Evolutionary conservation across 2,329 filamentous ascomycete species (phyloP).

Genomic region (Diaporthe sp.): DNA sequence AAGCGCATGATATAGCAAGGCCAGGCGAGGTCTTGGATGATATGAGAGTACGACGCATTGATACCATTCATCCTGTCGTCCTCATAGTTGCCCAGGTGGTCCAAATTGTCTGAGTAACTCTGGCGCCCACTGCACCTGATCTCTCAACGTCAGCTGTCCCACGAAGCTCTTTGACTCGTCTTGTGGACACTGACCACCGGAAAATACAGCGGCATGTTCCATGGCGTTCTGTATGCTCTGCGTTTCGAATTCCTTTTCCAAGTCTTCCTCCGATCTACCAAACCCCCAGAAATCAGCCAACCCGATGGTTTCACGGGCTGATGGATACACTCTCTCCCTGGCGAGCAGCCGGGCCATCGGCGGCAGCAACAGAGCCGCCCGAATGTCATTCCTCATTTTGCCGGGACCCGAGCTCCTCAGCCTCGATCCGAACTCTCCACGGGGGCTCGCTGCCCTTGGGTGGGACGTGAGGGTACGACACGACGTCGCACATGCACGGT

Average conservation of each 20-base stretch:
- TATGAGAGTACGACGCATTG: not conserved
- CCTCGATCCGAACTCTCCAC: not conserved
- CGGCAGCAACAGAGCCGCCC: not conserved
- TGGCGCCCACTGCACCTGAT: not conserved
- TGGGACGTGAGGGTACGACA: not conserved
- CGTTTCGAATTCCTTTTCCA: not conserved
- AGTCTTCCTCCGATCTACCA: not conserved
- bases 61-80: not conserved
- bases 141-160: not conserved
- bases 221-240: no score
- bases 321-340: not conserved
- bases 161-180: not conserved
- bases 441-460: not conserved
- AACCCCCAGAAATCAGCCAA: not conserved
- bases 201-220: not conserved
- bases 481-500: conserved; percentile 16
- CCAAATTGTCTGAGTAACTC: not conserved
- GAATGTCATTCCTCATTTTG: not conserved
- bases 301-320: not conserved
- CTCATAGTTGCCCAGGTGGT: not conserved
- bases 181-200: not conserved
- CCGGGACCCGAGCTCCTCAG: not conserved
- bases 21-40: not conserved
- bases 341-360: not conserved
- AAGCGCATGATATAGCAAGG: not conserved